Base-by-base conservation (phyloP, 2,329 filamentous ascomycete species). In the Clathrospora elynae region DNA sequence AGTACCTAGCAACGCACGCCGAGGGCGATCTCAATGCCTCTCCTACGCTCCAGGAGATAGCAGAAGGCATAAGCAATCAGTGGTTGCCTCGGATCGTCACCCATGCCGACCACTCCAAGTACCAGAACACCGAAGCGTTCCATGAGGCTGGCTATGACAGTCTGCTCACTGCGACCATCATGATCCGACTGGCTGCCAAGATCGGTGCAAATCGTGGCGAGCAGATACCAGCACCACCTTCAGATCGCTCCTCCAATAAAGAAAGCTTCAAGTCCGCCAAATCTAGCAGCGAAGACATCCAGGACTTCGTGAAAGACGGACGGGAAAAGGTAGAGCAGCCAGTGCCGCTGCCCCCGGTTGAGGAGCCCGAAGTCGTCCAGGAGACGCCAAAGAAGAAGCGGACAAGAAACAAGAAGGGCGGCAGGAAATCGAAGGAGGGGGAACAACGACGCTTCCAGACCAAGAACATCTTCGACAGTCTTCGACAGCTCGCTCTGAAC, bases 111-210 rank as follows among this genome's bases (percentile, higher is more conserved):
- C 46, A 70, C 66, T 57, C 57, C 6, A 71, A 76, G 61, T 78
- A 78, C 49, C 49, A 68, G 26, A 55, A 64, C 2, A 46, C 33
- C 1, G 61, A 68, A 19, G 70, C 72, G 46, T 71, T 76, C 43
- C 82, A 85, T 44, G 82, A 85, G 66, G 82, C 82, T 11, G 82
- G 82, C 6, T 85, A 80, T 51, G 82, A 85, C 60, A 83, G 80
- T 62, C 74, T 80, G 46, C 70, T 84, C 14, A 83, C 82, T 0
- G 82, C 81, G 2, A 76, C 78, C 41, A 72, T 83, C 17, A 78
- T 82, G 51, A 73, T 84, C 36, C 75, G 77, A 39, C 69, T 85
- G 3, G 76, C 79, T 6, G 71, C 76, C 2, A 78, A 79, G 52
- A 67, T 83, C 3, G 73, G 75, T 46, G 64, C 66, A 7, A 69